phyloP scores from a whole-genome alignment of 371 early-diverging fungal species.

The Mortierella sp. region DNA sequence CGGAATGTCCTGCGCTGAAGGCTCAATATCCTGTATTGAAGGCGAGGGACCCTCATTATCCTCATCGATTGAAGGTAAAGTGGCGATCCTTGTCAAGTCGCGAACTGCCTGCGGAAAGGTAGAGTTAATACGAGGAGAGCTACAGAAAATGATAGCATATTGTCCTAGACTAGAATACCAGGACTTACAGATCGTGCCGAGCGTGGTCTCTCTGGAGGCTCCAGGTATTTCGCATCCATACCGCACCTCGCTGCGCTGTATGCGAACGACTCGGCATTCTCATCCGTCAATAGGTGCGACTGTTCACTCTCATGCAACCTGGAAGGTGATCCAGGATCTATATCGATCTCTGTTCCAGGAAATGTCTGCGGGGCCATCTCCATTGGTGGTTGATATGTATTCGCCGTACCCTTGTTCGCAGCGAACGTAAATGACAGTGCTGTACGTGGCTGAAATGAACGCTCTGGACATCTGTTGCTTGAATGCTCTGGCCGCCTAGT shows the following conservation, averaged over 20 bases:
- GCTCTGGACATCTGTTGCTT: too few relatives aligned
- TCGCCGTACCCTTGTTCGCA: too few relatives aligned
- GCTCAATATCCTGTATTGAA: too few relatives aligned
- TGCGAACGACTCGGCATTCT: not conserved
- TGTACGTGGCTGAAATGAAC: too few relatives aligned
- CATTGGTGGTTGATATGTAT: too few relatives aligned
- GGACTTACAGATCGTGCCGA: not conserved
- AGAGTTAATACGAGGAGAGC: not conserved
- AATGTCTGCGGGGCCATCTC: too few relatives aligned
- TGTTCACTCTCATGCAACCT: not conserved
- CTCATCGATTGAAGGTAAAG: slow-evolving; percentile 5
- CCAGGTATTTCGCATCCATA: not conserved
- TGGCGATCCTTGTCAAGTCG: not conserved
- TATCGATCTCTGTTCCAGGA: too few relatives aligned
- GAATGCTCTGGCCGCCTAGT: too few relatives aligned
- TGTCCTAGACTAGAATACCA: not conserved
- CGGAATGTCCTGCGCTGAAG: too few relatives aligned
- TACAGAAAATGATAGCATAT: not conserved
- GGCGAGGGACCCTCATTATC: too few relatives aligned
- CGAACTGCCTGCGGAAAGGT: not conserved
- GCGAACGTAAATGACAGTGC: too few relatives aligned
- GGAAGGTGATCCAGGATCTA: too few relatives aligned
- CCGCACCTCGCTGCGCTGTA: not conserved
- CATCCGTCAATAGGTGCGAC: not conserved
- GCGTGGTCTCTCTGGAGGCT: not conserved